These are phyloP conservation scores for Didymella glomerata DNA, from an alignment of 2,329 filamentous ascomycete species.

Conservation along the genomic window DNA sequence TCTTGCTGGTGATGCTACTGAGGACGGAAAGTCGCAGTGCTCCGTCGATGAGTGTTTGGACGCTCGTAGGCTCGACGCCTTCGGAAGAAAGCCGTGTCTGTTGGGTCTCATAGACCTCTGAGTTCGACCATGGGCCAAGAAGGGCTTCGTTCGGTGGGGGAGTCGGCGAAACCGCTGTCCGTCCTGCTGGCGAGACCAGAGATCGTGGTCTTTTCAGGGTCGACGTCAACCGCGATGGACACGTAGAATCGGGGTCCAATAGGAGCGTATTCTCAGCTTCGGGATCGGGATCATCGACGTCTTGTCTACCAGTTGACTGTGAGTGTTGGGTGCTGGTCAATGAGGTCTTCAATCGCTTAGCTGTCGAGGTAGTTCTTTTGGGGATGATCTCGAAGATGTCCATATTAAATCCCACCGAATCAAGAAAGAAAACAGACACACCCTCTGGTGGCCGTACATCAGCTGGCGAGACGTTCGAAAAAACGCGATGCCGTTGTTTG, in stretches of 20 bases:
- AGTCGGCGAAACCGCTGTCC: background rate
- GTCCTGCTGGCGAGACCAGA: background rate
- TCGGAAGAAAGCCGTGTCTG: background rate
- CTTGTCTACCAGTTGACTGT: background rate
- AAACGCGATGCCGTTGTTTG: slow-evolving; percentile 33
- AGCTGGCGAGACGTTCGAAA: slow-evolving; percentile 32
- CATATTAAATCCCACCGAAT: slow-evolving; percentile 40
- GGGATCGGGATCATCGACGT: background rate
- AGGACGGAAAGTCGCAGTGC: slow-evolving; percentile 50
- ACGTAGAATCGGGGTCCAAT: background rate
- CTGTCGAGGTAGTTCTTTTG: slow-evolving; percentile 5
- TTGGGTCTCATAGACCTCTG: background rate
- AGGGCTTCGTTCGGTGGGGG: background rate
- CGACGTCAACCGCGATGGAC: background rate
- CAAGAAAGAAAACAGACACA: slow-evolving; percentile 33
- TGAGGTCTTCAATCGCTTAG: slow-evolving; percentile 25
- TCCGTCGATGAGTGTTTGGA: slow-evolving; percentile 44
- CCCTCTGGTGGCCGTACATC: slow-evolving; percentile 46
- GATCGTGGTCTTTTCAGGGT: slow-evolving; percentile 1
- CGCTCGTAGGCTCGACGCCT: background rate
- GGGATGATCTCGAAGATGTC: slow-evolving; percentile 30
- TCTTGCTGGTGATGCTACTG: slow-evolving; percentile 35
- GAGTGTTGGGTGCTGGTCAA: background rate
- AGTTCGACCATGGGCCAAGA: background rate
- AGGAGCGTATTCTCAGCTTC: background rate